Percentiles rank a stretch among this genome's conserved stretches.
Conservation (phyloP, 1,284 basidiomycete species). For the Butyriboletus appendiculatus region DNA sequence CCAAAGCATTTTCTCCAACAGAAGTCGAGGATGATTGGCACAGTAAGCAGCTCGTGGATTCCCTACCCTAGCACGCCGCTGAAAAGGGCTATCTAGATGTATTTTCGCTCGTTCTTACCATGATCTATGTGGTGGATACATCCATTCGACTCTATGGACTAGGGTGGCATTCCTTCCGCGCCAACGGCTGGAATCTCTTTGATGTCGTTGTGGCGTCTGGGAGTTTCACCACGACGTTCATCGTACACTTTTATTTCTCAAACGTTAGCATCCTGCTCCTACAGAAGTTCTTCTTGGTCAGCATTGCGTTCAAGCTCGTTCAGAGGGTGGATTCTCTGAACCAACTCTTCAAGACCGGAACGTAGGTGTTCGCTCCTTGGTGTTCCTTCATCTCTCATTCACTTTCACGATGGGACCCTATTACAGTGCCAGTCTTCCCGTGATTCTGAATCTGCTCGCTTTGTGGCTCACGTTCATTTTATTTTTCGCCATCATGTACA, state of each 20-base stretch:
- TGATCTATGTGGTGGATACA: slow-evolving; percentile 81
- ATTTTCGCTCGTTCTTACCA: slow-evolving; percentile 77
- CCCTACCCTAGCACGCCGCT: not conserved
- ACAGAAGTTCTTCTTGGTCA: slow-evolving; percentile 94
- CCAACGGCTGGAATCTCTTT: slow-evolving; percentile 93
- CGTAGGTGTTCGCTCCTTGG: slow-evolving; percentile 53
- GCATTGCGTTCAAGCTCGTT: slow-evolving; percentile 93
- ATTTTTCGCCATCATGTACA: slow-evolving; percentile 88
- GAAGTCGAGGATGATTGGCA: slow-evolving; percentile 60
- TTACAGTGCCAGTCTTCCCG: slow-evolving; percentile 80
- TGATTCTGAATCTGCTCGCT: slow-evolving; percentile 83
- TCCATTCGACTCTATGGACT: slow-evolving; percentile 80
- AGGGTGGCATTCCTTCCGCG: slow-evolving; percentile 81
- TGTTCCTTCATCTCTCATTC: not conserved
- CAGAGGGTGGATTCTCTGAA: slow-evolving; percentile 90
- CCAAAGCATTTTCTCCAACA: slow-evolving; percentile 73
- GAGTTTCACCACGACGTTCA: slow-evolving; percentile 82
- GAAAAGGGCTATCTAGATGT: slow-evolving; percentile 46
- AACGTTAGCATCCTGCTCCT: slow-evolving; percentile 66
- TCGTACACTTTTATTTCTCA: slow-evolving; percentile 61
- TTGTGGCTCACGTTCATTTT: slow-evolving; percentile 93
- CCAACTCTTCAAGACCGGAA: slow-evolving; percentile 95
- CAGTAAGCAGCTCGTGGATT: slow-evolving; percentile 47
- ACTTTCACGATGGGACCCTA: not conserved
- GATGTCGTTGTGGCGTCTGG: slow-evolving; percentile 85